Evolutionary conservation across 1,139 yeast genomes (phyloP), one percentile per base, ranked within the genome.

Genomic region (Protomyces inouyei): DNA sequence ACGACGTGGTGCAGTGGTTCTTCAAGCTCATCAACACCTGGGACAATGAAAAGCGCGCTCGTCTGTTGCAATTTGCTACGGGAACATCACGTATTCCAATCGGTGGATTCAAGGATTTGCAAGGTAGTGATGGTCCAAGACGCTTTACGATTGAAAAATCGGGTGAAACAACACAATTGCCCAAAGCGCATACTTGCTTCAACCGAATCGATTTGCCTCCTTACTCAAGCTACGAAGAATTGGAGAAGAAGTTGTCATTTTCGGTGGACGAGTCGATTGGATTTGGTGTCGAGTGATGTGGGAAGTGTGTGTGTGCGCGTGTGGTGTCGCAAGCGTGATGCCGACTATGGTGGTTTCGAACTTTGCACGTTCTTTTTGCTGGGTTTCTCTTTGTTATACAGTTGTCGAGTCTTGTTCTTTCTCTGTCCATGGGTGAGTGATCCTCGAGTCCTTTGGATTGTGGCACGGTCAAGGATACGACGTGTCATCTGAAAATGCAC

Each of bases 31-130:
- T 95, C 71, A 82, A 87, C 64, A 89, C 87, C 74, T 92, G 97
- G 97, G 98, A 92, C 75, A 84, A 92, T 63, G 98, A 93, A 77
- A 97, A 92, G 76, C 88, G 92, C 77, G 96, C 98, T 1, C 85
- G 98, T 76, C 80, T 93, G 73, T 80, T 93, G 72, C 98, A 95
- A 77, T 93, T 93, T 74, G 92, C 98, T 21, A 93, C 99, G 0
- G 99, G 99, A 80, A 93, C 98, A 1, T 90, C 97, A 28, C 88
- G 99, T 79, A 92, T 95, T 67, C 99, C 99, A 2, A 98, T 93
- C 70, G 93, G 93, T 76, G 99, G 99, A 52, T 93, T 93, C 80
- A 93, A 93, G 77, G 99, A 93, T 77, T 81, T 93, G 71, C 98
- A 93, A 78, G 99, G 98, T 69, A 88, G 96, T 23, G 98, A 93